phyloP scores from a whole-genome alignment of 768 basidiomycete species.

The Mycena alexandri region DNA sequence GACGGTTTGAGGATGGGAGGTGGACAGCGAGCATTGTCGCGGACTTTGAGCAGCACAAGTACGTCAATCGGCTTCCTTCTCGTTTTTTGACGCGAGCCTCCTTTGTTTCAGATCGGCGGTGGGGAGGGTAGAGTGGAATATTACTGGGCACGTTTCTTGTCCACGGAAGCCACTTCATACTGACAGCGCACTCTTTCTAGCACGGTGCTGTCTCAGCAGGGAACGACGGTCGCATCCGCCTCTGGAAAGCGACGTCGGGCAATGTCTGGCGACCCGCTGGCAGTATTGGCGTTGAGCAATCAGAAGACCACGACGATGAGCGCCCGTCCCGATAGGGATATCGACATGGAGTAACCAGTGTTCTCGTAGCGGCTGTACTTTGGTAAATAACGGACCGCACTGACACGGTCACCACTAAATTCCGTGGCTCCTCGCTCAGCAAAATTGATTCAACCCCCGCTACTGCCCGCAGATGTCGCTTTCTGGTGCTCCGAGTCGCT shows the following conservation, averaged over 20 bases:
- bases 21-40: constrained; percentile 86
- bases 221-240: constrained; percentile 83
- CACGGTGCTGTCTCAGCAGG: constrained; percentile 88
- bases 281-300: constrained; percentile 84
- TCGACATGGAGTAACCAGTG: constrained; percentile 55
- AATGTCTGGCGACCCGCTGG: constrained; percentile 90
- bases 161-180: constrained; percentile 12
- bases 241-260: constrained; percentile 89
- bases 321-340: constrained; percentile 50
- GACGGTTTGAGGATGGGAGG: constrained; percentile 53
- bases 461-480: constrained; percentile 51
- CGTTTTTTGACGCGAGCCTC: constrained; percentile 1
- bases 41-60: constrained; percentile 92
- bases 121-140: constrained; percentile 94
- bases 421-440: constrained; percentile 87
- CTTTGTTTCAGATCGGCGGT: constrained; percentile 66
- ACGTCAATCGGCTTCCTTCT: constrained; percentile 37
- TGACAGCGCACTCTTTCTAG: constrained; percentile 51
- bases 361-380: constrained; percentile 9
- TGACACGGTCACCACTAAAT: constrained; percentile 69
- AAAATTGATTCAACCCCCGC: constrained; percentile 78
- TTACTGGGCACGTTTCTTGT: constrained; percentile 71
- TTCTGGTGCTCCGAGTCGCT: constrained; percentile 22
- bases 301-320: constrained; percentile 51
- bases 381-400: background rate